phyloP scores from a whole-genome alignment of 352 stramenopile genomes.

The Pythium sukuiense region DNA sequence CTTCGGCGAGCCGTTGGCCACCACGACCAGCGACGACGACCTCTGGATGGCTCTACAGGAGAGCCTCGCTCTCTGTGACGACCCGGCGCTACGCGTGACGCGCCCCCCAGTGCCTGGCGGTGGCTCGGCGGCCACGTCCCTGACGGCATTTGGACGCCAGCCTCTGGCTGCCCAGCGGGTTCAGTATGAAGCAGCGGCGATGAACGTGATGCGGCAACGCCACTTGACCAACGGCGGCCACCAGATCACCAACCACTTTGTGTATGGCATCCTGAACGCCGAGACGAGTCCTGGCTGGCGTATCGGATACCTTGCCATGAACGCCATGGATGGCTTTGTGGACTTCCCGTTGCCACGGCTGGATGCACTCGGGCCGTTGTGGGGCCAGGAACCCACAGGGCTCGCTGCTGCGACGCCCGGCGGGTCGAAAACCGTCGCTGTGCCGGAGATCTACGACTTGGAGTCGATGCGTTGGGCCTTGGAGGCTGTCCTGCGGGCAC shows the following conservation, averaged over 20 bases:
- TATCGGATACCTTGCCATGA: slow-evolving; percentile 75
- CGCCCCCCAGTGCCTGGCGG: slow-evolving; percentile 10
- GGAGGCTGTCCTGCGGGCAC: slow-evolving; percentile 69
- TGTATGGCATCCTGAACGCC: slow-evolving; percentile 71
- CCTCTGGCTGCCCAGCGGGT: slow-evolving; percentile 29
- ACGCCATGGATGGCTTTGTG: slow-evolving; percentile 79
- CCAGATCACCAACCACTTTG: slow-evolving; percentile 62
- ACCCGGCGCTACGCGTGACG: slow-evolving; percentile 59
- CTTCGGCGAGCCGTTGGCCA: slow-evolving; percentile 64
- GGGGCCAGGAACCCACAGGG: slow-evolving; percentile 24
- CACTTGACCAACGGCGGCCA: slow-evolving; percentile 58
- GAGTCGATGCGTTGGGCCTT: slow-evolving; percentile 86
- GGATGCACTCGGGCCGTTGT: slow-evolving; percentile 56
- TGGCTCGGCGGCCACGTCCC: not conserved
- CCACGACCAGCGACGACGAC: slow-evolving; percentile 71
- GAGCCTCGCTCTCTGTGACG: slow-evolving; percentile 67
- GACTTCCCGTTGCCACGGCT: slow-evolving; percentile 70
- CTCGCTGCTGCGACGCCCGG: not conserved
- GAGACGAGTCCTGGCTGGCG: slow-evolving; percentile 73
- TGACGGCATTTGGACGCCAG: slow-evolving; percentile 38
- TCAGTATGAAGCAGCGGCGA: slow-evolving; percentile 36
- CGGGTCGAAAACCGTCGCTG: slow-evolving; percentile 22
- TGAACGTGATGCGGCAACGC: slow-evolving; percentile 50
- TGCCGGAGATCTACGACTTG: slow-evolving; percentile 84
- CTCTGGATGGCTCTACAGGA: slow-evolving; percentile 79